Evolutionary conservation across 2,329 filamentous ascomycete species (phyloP).

Genomic region (Cordyceps tenuipes): DNA sequence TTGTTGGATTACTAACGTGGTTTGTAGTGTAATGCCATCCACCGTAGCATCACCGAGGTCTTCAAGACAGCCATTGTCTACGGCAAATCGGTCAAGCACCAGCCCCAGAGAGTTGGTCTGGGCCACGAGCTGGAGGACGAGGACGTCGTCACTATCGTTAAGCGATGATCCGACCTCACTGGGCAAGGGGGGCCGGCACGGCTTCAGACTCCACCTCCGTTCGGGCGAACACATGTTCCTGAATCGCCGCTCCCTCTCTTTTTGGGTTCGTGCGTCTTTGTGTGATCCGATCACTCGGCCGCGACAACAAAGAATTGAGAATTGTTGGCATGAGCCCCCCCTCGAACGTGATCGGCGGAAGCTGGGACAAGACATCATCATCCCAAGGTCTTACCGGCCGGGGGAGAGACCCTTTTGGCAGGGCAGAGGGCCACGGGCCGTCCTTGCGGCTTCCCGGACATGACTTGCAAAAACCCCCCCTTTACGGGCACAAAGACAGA

Average conservation of each 20-base stretch:
- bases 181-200: slow-evolving; percentile 11
- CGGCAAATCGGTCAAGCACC: slow-evolving; percentile 96
- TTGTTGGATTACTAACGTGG: slow-evolving; percentile 24
- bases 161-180: slow-evolving; percentile 43
- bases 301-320: not conserved
- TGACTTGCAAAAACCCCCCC: not conserved
- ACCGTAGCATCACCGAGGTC: slow-evolving; percentile 89
- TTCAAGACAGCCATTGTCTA: slow-evolving; percentile 96
- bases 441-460: not conserved
- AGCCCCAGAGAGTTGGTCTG: slow-evolving; percentile 90
- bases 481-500: not conserved
- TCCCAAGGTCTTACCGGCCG: not conserved
- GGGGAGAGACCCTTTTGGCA: not conserved
- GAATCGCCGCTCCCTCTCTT: not conserved
- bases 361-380: not conserved
- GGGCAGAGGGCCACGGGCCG: not conserved
- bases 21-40: slow-evolving; percentile 85
- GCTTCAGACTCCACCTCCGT: not conserved
- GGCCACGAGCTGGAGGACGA: slow-evolving; percentile 89
- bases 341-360: not conserved
- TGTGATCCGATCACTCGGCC: not conserved
- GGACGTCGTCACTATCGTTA: slow-evolving; percentile 70
- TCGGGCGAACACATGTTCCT: not conserved
- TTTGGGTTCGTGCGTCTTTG: too few relatives aligned
- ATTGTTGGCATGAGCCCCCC: not conserved